These are phyloP conservation scores for Pistacia integerrima DNA, from an alignment of 345 rosid genomes.

Conservation along the genomic window DNA sequence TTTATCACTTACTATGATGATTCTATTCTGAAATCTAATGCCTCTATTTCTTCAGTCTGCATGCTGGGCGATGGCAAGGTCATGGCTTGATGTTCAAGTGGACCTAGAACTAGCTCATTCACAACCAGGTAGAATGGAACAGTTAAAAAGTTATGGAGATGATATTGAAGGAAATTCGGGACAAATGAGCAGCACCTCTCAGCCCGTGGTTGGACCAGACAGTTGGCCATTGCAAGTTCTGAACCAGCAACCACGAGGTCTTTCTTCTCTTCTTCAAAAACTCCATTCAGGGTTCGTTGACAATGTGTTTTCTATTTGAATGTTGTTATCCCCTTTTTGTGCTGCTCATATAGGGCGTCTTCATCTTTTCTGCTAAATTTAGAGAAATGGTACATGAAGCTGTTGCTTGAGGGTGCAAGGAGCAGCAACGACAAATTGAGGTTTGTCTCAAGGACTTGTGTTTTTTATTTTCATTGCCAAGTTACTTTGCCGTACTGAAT, in stretches of 20 bases:
- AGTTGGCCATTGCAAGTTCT: conserved; percentile 92
- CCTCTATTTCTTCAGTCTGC: conserved; percentile 67
- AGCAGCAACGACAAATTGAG: no score
- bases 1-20: background rate
- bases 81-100: conserved; percentile 98
- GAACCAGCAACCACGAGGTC: no score
- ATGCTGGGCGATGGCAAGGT: conserved; percentile 98
- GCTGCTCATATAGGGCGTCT: no score
- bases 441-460: no score
- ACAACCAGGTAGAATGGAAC: conserved; percentile 69
- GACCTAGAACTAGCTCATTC: conserved; percentile 78
- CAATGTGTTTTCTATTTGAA: no score
- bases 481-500: background rate
- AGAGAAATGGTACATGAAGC: no score
- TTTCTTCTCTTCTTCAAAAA: no score
- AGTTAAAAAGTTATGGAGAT: conserved; percentile 61
- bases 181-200: conserved; percentile 42
- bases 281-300: no score
- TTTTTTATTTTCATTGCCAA: conserved; percentile 1
- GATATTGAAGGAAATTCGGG: conserved; percentile 61
- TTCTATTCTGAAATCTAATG: conserved; percentile 1
- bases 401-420: no score
- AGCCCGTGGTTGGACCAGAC: conserved; percentile 64
- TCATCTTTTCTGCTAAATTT: no score
- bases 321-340: no score